Evolutionary conservation across 2,329 filamentous ascomycete species (phyloP).

Genomic region (Arthrobotrys iridis): DNA sequence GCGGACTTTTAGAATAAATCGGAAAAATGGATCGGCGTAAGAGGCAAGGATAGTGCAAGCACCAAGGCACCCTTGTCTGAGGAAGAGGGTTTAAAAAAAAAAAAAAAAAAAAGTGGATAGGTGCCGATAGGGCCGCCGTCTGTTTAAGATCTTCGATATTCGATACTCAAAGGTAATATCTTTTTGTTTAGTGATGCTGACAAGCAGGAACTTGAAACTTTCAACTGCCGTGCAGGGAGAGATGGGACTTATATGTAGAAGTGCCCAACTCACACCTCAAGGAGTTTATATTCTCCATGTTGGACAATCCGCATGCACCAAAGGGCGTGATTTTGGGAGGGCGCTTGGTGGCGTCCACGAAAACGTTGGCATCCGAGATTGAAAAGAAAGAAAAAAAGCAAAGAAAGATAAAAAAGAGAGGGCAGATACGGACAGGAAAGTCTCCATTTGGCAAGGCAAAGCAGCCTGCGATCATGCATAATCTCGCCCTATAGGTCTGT

Average conservation of each 20-base stretch:
- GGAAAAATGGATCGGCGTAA: no score
- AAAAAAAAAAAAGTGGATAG: neutral
- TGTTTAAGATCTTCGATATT: no score
- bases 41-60: no score
- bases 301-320: neutral
- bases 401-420: no score
- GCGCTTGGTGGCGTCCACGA: neutral
- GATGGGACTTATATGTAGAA: neutral
- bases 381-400: no score
- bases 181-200: neutral
- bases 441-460: constrained; percentile 14
- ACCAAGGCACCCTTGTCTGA: neutral
- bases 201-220: neutral
- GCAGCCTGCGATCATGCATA: neutral
- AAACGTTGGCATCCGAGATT: no score
- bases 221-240: constrained; percentile 22
- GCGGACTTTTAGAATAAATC: neutral
- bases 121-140: no score
- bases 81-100: no score
- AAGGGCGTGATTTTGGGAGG: neutral
- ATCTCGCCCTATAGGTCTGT: neutral
- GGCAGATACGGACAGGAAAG: no score
- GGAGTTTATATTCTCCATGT: constrained; percentile 1
- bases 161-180: no score
- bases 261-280: neutral